Evolutionary conservation across 179 eudicot species (phyloP).

Genomic region (Gypsophila paniculata): DNA sequence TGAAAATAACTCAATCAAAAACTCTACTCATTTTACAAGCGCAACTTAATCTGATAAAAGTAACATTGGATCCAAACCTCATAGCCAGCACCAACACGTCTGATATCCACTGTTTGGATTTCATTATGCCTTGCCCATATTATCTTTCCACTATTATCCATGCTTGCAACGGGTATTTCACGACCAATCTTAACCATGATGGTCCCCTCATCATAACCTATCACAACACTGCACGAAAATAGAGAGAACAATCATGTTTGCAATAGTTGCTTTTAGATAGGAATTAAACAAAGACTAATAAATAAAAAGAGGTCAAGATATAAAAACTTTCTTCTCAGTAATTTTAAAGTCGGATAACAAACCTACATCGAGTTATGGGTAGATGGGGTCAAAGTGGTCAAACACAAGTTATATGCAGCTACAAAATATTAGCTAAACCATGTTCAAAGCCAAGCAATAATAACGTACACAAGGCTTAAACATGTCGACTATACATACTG

Average conservation of each 20-base stretch:
- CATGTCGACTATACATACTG: background rate
- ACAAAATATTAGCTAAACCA: background rate
- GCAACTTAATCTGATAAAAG: background rate
- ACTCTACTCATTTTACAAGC: background rate
- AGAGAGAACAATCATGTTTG: too few species aligned
- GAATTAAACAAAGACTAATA: too few species aligned
- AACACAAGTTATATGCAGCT: background rate
- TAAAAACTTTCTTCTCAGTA: too few species aligned
- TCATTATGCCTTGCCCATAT: slow-evolving; percentile 99
- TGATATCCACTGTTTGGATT: slow-evolving; percentile 84
- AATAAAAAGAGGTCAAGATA: too few species aligned
- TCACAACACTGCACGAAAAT: slow-evolving; percentile 58
- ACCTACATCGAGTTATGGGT: background rate
- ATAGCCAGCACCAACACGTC: slow-evolving; percentile 91
- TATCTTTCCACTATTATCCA: slow-evolving; percentile 94
- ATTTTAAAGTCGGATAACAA: background rate
- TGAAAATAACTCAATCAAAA: background rate
- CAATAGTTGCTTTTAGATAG: too few species aligned
- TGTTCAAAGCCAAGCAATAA: too few species aligned
- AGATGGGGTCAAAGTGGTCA: too few species aligned
- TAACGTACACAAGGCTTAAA: background rate
- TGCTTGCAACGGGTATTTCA: slow-evolving; percentile 93
- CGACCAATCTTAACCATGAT: slow-evolving; percentile 94
- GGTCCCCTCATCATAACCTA: slow-evolving; percentile 95
- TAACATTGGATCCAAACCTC: slow-evolving; percentile 50